Conservation (phyloP, 352 stramenopile genomes). For the Blastocystis sp. region DNA sequence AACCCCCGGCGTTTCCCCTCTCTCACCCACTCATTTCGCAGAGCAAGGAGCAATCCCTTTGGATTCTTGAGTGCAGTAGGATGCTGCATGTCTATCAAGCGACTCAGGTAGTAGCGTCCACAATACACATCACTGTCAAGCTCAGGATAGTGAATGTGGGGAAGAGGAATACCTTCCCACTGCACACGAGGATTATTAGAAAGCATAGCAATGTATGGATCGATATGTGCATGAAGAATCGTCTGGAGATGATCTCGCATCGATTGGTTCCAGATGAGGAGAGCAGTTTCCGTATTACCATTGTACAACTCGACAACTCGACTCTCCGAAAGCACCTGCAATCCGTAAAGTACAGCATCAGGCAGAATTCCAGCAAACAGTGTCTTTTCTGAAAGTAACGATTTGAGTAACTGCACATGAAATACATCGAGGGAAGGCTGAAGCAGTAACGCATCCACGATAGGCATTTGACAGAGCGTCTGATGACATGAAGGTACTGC, state of each 20-base stretch:
- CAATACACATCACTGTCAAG: slow-evolving; percentile 22
- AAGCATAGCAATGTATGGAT: background rate
- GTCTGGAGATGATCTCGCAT: background rate
- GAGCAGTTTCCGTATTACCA: background rate
- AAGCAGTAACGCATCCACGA: slow-evolving; percentile 18
- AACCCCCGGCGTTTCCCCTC: background rate
- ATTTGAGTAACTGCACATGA: background rate
- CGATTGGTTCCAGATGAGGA: background rate
- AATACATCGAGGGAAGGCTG: background rate
- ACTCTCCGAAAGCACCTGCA: background rate
- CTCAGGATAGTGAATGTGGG: slow-evolving; percentile 14
- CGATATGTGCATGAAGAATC: background rate
- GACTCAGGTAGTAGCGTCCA: background rate
- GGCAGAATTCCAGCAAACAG: slow-evolving; percentile 11
- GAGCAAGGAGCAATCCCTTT: background rate
- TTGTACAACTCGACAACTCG: background rate
- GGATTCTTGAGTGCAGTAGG: background rate
- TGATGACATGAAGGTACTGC: background rate
- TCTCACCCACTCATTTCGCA: slow-evolving; percentile 17
- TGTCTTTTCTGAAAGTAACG: background rate
- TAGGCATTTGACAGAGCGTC: background rate
- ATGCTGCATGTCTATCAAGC: background rate
- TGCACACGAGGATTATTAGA: background rate
- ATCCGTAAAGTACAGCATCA: background rate
- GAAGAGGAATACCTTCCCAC: background rate